A percentile compares a stretch with the other conserved stretches of the same genome.
phyloP scores from a whole-genome alignment of 108 stramenopile species.

The Nitzschia putrida region DNA sequence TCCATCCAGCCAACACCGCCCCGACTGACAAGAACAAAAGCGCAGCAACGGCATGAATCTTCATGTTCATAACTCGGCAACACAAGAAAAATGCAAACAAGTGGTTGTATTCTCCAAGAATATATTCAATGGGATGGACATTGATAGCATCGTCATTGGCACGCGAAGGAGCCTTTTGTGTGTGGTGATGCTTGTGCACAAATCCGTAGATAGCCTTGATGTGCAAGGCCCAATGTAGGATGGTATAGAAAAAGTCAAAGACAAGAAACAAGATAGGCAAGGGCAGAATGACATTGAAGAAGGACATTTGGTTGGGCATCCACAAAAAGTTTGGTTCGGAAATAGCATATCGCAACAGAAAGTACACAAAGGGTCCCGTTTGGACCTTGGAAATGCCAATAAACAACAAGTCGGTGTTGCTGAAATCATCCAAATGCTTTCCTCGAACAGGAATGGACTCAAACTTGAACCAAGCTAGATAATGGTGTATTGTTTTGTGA shows the following conservation, averaged over 20 bases:
- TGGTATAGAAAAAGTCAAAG: slow-evolving; percentile 95
- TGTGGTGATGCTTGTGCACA: slow-evolving; percentile 98
- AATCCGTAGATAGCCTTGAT: slow-evolving; percentile 80
- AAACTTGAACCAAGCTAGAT: slow-evolving; percentile 34
- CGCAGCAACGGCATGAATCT: slow-evolving; percentile 59
- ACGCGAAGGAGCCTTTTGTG: slow-evolving; percentile 92
- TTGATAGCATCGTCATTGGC: slow-evolving; percentile 97
- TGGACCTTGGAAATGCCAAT: slow-evolving; percentile 72
- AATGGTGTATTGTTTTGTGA: slow-evolving; percentile 1
- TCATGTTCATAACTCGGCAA: slow-evolving; percentile 50
- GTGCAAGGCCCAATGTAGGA: slow-evolving; percentile 91
- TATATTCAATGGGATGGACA: slow-evolving; percentile 97
- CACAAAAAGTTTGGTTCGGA: slow-evolving; percentile 55
- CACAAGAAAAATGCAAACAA: slow-evolving; percentile 71
- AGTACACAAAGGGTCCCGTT: slow-evolving; percentile 82
- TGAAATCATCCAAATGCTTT: slow-evolving; percentile 82
- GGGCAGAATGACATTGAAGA: slow-evolving; percentile 50
- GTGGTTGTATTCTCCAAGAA: slow-evolving; percentile 97
- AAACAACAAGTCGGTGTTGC: slow-evolving; percentile 54
- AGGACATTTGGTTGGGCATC: slow-evolving; percentile 44
- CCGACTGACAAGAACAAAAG: slow-evolving; percentile 77
- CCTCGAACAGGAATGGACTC: slow-evolving; percentile 78
- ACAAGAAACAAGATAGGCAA: slow-evolving; percentile 81
- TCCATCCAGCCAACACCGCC: slow-evolving; percentile 91
- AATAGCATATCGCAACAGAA: slow-evolving; percentile 60